phyloP scores from a whole-genome alignment of 2,329 filamentous ascomycete species.

The Beauveria scarabaeidicola region DNA sequence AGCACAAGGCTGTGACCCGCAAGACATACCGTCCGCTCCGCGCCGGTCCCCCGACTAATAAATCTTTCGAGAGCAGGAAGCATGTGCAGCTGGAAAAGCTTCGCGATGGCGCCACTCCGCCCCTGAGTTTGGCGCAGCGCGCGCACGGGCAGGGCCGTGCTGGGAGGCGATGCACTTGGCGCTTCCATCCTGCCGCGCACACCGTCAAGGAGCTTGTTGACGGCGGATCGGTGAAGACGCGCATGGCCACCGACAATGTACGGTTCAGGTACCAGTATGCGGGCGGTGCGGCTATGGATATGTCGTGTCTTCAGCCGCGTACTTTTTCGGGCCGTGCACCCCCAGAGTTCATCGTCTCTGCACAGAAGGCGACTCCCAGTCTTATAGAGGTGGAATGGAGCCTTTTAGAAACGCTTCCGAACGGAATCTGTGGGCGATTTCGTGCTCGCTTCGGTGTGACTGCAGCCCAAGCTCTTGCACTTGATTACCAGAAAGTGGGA shows the following conservation, averaged over 20 bases:
- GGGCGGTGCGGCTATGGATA: constrained; percentile 10
- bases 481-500: constrained; percentile 5
- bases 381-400: neutral
- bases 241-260: neutral
- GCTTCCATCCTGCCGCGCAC: constrained; percentile 11
- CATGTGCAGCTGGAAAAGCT: constrained; percentile 49
- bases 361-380: neutral
- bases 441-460: constrained; percentile 1
- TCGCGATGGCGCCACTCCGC: constrained; percentile 36
- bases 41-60: no score
- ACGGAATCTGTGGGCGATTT: neutral
- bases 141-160: constrained; percentile 11
- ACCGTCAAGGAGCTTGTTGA: neutral
- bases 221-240: neutral
- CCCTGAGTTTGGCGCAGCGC: constrained; percentile 28
- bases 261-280: constrained; percentile 7
- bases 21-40: constrained; percentile 7
- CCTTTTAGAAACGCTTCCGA: neutral
- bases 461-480: neutral
- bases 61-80: constrained; percentile 42
- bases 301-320: neutral
- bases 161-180: constrained; percentile 14
- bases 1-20: constrained; percentile 2
- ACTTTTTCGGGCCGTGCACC: neutral
- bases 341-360: neutral